These are phyloP conservation scores for Rhytidiadelphus loreus DNA, from an alignment of 225 moss, liverwort and hornwort species.

Conservation along the genomic window DNA sequence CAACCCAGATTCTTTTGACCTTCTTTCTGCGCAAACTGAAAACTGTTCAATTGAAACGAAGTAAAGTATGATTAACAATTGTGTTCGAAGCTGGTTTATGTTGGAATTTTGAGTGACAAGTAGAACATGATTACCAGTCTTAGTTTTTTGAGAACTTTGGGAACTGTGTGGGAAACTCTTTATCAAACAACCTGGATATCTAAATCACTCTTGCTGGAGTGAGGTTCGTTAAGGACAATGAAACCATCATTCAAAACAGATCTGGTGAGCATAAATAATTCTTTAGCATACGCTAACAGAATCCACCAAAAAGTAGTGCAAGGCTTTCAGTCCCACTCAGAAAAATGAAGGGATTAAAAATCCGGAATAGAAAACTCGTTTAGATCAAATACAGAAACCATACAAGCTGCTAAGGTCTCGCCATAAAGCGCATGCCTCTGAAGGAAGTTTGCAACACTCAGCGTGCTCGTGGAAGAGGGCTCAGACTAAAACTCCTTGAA, in stretches of 20 bases:
- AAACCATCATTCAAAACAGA: neutral
- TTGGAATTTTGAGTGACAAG: neutral
- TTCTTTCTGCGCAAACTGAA: neutral
- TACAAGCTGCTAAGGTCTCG: conserved; percentile 3
- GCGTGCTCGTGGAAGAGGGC: neutral
- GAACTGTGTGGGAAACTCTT: neutral
- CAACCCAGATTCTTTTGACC: neutral
- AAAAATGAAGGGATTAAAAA: neutral
- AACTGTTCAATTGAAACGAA: neutral
- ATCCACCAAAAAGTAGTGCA: neutral
- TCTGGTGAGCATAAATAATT: neutral
- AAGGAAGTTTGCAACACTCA: neutral
- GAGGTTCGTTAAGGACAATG: neutral
- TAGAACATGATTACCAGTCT: neutral
- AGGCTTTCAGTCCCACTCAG: neutral
- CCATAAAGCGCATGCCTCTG: neutral
- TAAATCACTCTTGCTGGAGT: neutral
- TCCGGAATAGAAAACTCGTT: neutral
- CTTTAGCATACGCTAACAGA: neutral
- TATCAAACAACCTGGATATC: neutral
- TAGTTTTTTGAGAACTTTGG: neutral
- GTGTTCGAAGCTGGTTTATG: too few relatives aligned
- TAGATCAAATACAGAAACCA: neutral
- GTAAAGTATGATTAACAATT: neutral
- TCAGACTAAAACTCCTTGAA: neutral